Conservation (phyloP, 768 basidiomycete genomes). For the Crassisporium funariophilum region DNA sequence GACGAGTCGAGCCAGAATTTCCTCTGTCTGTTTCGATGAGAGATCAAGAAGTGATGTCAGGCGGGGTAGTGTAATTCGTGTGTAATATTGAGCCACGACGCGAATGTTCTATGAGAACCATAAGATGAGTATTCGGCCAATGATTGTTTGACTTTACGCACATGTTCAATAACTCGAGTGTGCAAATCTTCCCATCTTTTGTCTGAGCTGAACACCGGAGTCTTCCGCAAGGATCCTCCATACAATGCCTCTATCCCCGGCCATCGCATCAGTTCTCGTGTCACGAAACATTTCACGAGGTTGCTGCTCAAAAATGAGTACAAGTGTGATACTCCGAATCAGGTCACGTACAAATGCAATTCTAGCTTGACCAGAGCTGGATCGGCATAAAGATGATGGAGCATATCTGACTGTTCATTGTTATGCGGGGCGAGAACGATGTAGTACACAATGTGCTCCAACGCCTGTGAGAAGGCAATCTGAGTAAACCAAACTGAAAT, state of each 20-base stretch:
- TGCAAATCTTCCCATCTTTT: slow-evolving; percentile 96
- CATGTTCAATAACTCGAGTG: slow-evolving; percentile 95
- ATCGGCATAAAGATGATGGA: slow-evolving; percentile 83
- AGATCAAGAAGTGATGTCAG: slow-evolving; percentile 89
- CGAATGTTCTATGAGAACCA: slow-evolving; percentile 78
- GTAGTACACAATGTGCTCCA: slow-evolving; percentile 95
- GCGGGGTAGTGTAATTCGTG: slow-evolving; percentile 82
- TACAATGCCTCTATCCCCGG: slow-evolving; percentile 89
- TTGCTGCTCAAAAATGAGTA: slow-evolving; percentile 56
- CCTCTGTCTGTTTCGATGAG: slow-evolving; percentile 78
- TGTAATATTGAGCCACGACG: slow-evolving; percentile 93
- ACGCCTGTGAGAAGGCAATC: slow-evolving; percentile 52
- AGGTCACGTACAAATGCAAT: slow-evolving; percentile 70
- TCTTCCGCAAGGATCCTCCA: slow-evolving; percentile 78
- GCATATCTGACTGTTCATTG: slow-evolving; percentile 97
- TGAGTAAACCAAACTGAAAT: slow-evolving; percentile 6
- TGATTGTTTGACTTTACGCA: slow-evolving; percentile 42
- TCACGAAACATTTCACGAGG: slow-evolving; percentile 91
- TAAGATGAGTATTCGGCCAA: slow-evolving; percentile 3
- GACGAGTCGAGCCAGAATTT: slow-evolving; percentile 86
- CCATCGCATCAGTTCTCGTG: slow-evolving; percentile 95
- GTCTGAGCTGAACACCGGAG: slow-evolving; percentile 75
- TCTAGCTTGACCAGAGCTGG: slow-evolving; percentile 80
- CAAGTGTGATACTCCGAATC: slow-evolving; percentile 3
- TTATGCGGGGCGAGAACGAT: slow-evolving; percentile 91